Evolutionary conservation across 2,329 filamentous ascomycete genomes (phyloP), one percentile per base, ranked within the genome.

Genomic region (Diaporthe caulivora): DNA sequence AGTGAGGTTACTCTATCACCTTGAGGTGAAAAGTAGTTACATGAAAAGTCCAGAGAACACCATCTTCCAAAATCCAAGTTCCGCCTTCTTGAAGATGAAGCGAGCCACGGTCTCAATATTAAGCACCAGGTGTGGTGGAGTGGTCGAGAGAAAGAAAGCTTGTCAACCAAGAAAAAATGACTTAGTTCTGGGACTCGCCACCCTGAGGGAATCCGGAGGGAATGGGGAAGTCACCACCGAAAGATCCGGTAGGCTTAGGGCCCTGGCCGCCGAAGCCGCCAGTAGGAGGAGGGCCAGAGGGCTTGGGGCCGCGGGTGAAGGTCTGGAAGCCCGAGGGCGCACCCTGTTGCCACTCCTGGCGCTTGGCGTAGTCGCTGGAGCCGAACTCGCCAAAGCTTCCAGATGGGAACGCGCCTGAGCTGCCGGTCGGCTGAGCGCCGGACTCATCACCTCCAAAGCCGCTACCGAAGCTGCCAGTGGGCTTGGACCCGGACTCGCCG

Each of bases 401-500:
- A 4, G 44, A 49, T 26, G 24, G 42, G 24, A 34, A 57, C 26
- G 54, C 24, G 54, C 68, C 68, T 3, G 24, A 60, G 42, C 71
- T 67, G 13, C 68, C 70, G n/a, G 68, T 74, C 15, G 72, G 68
- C 58, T 44, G n/a, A 5, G 72, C 58, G 6, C 72, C 72, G 24
- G 44, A 57, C 5, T 40, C 68, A 26, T 34, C 55, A 7, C 26
- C 58, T n/a, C n/a, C 34, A 18, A 40, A 53, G 26, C 60, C 57
- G 26, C 64, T 54, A 9, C 62, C 62, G 49, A 68, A 60, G 26
- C 71, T 53, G 4, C 62, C 70, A 51, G 70, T 72, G 11, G 71
- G 62, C 37, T 47, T 29, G 21, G 70, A 31, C 17, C 51, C 70
- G 34, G 34, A 55, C 13, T 53, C 40, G 10, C 57, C 31, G 5